A percentile compares a stretch with the other conserved stretches of the same genome.
Evolutionary conservation across 2,329 filamentous ascomycete genomes (phyloP).

Genomic region (Xylariaceae sp.): DNA sequence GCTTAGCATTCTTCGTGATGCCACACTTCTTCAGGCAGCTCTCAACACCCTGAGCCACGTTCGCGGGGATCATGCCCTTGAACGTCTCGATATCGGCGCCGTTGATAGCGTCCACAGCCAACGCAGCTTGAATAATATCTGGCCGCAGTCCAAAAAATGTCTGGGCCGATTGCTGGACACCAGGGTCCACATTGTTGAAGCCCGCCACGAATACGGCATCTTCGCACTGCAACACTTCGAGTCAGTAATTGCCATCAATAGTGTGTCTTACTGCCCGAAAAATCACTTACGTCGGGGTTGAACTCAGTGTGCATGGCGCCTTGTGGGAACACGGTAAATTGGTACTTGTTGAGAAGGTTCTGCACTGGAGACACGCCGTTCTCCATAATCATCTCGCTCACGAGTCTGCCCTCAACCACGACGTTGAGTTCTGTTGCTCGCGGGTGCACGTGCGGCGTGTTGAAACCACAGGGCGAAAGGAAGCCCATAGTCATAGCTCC

Average conservation of each 20-base stretch:
- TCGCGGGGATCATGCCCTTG: constrained; percentile 35
- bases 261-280: no score
- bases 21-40: constrained; percentile 42
- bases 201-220: constrained; percentile 49
- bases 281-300: no score
- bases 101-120: constrained; percentile 44
- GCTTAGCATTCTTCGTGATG: constrained; percentile 25
- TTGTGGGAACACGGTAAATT: constrained; percentile 54
- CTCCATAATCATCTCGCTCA: constrained; percentile 53
- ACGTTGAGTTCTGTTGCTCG: constrained; percentile 53
- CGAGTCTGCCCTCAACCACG: constrained; percentile 46
- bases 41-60: constrained; percentile 45
- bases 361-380: constrained; percentile 44
- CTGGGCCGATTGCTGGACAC: constrained; percentile 49
- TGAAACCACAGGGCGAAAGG: constrained; percentile 53
- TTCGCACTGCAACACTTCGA: no score
- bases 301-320: constrained; percentile 52
- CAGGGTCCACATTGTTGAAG: constrained; percentile 51
- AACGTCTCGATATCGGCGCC: constrained; percentile 37
- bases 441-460: constrained; percentile 56
- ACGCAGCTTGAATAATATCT: constrained; percentile 44
- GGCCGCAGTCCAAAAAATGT: constrained; percentile 45
- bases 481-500: constrained; percentile 51
- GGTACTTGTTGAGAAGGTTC: constrained; percentile 39
- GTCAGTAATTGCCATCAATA: no score